These are phyloP conservation scores for Globisporangium splendens DNA, from an alignment of 352 stramenopile genomes.

Conservation along the genomic window DNA sequence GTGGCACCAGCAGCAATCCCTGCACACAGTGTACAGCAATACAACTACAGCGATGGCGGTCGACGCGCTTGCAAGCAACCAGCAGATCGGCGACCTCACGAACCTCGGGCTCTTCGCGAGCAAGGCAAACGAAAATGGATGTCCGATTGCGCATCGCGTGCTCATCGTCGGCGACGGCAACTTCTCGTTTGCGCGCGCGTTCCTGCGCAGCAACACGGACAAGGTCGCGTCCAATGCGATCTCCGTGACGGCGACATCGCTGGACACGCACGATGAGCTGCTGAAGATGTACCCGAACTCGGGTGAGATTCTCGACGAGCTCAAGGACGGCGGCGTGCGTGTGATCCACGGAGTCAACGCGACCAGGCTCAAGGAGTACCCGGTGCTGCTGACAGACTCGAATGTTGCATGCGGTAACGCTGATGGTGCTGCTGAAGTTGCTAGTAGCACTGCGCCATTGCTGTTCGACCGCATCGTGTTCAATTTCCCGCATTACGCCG, in stretches of 20 bases:
- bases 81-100: conserved; percentile 41
- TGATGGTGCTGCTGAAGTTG: background rate
- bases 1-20: background rate
- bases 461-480: conserved; percentile 78
- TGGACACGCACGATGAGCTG: conserved; percentile 66
- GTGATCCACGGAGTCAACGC: conserved; percentile 75
- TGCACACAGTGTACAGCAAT: background rate
- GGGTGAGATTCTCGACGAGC: conserved; percentile 45
- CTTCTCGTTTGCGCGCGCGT: conserved; percentile 79
- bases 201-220: conserved; percentile 46
- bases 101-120: conserved; percentile 36
- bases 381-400: conserved; percentile 7
- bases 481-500: conserved; percentile 84
- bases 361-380: conserved; percentile 51
- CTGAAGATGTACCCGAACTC: conserved; percentile 72
- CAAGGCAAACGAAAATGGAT: conserved; percentile 9
- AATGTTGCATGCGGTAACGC: background rate
- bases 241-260: conserved; percentile 54
- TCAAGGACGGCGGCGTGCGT: conserved; percentile 36
- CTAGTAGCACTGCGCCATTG: background rate
- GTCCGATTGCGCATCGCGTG: conserved; percentile 20
- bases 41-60: background rate
- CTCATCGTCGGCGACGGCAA: conserved; percentile 83
- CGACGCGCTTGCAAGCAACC: background rate
- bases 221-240: conserved; percentile 17